A percentile compares a stretch with the other conserved stretches of the same genome.
Evolutionary conservation across 257 asterid genomes (phyloP).

Genomic region (Galeopsis tetrahit): DNA sequence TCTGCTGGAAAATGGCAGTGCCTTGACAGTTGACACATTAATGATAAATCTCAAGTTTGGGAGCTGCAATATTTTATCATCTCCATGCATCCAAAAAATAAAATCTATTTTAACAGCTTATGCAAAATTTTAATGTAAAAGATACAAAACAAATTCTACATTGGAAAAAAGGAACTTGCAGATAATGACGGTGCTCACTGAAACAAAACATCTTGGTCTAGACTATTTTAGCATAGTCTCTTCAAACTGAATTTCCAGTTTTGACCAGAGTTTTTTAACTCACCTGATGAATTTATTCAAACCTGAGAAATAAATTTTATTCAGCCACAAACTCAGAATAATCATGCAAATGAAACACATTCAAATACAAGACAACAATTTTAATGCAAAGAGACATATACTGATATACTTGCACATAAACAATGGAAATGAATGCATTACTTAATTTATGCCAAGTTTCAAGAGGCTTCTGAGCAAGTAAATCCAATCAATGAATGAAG

Average conservation of each 20-base stretch:
- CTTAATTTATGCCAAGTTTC: conserved; percentile 10
- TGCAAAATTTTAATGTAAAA: not conserved
- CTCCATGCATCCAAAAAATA: not conserved
- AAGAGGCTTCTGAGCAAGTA: conserved; percentile 19
- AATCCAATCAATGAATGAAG: conserved; percentile 9
- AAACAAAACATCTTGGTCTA: conserved; percentile 17
- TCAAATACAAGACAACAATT: conserved; percentile 24
- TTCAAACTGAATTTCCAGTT: conserved; percentile 5
- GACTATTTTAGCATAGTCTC: conserved; percentile 12
- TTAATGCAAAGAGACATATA: conserved; percentile 1
- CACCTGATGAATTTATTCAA: conserved; percentile 1
- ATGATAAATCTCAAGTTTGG: not conserved
- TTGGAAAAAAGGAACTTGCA: not conserved
- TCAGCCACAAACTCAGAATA: conserved; percentile 27
- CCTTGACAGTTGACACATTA: not conserved
- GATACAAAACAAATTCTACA: not conserved
- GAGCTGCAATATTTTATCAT: conserved; percentile 19
- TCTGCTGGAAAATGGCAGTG: not conserved
- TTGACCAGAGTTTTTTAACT: conserved; percentile 3
- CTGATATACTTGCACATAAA: conserved; percentile 6
- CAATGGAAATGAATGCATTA: conserved; percentile 4
- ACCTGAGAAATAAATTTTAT: conserved; percentile 17
- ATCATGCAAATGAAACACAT: conserved; percentile 16
- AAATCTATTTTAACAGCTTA: not conserved
- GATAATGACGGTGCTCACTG: conserved; percentile 2